A percentile compares a stretch with the other conserved stretches of the same genome.
phyloP scores from a whole-genome alignment of 1,284 basidiomycete genomes.

The Leccinum glutinopallens region DNA sequence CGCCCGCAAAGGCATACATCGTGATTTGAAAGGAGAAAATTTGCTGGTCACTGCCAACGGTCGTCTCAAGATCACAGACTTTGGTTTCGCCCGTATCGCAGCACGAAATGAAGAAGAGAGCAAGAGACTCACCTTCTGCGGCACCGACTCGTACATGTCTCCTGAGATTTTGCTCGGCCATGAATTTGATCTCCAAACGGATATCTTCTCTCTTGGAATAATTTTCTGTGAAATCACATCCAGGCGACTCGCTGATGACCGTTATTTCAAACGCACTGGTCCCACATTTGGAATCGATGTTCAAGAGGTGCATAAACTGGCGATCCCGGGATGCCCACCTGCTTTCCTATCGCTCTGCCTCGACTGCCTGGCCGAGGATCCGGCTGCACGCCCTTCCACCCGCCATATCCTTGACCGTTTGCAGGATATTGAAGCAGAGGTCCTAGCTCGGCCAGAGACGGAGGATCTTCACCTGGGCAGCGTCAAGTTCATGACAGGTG shows the following conservation, averaged over 20 bases:
- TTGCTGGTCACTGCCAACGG: constrained; percentile 93
- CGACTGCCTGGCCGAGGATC: constrained; percentile 76
- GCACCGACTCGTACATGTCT: constrained; percentile 93
- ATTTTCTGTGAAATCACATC: constrained; percentile 93
- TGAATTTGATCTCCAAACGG: constrained; percentile 91
- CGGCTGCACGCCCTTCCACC: constrained; percentile 73
- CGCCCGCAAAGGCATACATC: constrained; percentile 84
- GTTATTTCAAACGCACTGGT: constrained; percentile 76
- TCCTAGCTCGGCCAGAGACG: constrained; percentile 68
- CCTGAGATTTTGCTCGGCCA: constrained; percentile 93
- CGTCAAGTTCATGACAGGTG: constrained; percentile 74
- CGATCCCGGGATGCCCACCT: constrained; percentile 77
- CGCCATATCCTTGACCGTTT: constrained; percentile 76
- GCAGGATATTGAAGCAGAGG: constrained; percentile 78
- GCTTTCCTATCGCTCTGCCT: constrained; percentile 79
- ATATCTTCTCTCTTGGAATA: constrained; percentile 93
- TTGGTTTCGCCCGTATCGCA: constrained; percentile 93
- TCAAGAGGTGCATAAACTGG: constrained; percentile 71
- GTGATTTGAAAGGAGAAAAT: constrained; percentile 96
- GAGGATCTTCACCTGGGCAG: constrained; percentile 84
- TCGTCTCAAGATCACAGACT: constrained; percentile 95
- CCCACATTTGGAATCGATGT: constrained; percentile 81
- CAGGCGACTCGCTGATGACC: constrained; percentile 82
- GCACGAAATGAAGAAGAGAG: constrained; percentile 90
- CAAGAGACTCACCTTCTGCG: constrained; percentile 92